Evolutionary conservation across 2,329 filamentous ascomycete genomes (phyloP).

Genomic region (Botrytis byssoidea): DNA sequence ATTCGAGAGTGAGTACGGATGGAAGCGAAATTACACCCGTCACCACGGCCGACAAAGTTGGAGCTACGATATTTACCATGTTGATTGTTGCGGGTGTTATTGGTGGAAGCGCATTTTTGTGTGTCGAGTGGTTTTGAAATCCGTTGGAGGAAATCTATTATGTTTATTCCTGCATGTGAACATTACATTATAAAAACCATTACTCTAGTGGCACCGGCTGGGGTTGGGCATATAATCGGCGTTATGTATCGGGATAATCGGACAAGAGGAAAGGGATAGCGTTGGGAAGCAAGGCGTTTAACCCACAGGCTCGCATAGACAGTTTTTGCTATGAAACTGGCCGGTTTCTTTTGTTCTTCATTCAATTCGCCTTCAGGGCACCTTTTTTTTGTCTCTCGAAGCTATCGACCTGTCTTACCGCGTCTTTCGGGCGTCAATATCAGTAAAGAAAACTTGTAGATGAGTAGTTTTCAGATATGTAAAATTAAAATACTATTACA

Average conservation of each 20-base stretch:
- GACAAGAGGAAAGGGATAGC: background rate
- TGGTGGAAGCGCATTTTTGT: constrained; percentile 55
- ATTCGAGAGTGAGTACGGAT: constrained; percentile 10
- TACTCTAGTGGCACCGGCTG: background rate
- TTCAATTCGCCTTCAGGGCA: background rate
- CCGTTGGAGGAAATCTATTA: constrained; percentile 5
- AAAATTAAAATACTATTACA: background rate
- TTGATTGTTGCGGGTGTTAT: constrained; percentile 51
- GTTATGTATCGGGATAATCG: background rate
- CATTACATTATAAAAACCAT: background rate
- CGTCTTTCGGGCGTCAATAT: background rate
- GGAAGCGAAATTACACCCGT: constrained; percentile 26
- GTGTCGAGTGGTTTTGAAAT: constrained; percentile 31
- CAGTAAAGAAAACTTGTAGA: too few relatives aligned
- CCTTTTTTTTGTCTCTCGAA: background rate
- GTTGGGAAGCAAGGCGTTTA: background rate
- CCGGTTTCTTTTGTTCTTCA: background rate
- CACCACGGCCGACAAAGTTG: constrained; percentile 60
- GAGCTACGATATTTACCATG: constrained; percentile 64
- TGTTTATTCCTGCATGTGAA: constrained; percentile 6
- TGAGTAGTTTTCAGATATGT: background rate
- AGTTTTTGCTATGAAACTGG: background rate
- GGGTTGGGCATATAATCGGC: constrained; percentile 3
- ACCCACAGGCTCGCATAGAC: background rate
- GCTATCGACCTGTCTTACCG: background rate